phyloP scores from a whole-genome alignment of 2,329 filamentous ascomycete genomes.

The Periconia sp. region DNA sequence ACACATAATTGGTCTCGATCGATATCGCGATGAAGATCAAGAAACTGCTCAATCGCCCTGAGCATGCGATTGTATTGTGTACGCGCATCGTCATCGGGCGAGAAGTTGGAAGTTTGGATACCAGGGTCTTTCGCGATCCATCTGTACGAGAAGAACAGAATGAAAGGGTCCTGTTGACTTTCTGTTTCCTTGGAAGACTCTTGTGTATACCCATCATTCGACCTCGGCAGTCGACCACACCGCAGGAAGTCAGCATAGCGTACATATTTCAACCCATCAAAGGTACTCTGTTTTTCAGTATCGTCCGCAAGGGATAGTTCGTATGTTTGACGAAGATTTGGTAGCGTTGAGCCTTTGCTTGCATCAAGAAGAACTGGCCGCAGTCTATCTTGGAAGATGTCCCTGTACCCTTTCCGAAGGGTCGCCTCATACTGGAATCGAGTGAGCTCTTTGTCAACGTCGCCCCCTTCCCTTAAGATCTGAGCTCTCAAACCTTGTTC shows the following conservation, averaged over 20 bases:
- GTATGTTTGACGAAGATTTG: constrained; percentile 12
- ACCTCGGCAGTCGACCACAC: constrained; percentile 31
- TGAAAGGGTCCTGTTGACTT: constrained; percentile 17
- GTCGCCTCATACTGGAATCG: constrained; percentile 24
- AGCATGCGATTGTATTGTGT: constrained; percentile 45
- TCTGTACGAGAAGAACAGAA: constrained; percentile 47
- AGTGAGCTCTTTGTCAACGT: constrained; percentile 8
- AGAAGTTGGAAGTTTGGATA: constrained; percentile 1
- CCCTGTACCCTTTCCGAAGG: constrained; percentile 44
- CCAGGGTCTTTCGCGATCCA: constrained; percentile 33
- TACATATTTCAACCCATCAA: constrained; percentile 37
- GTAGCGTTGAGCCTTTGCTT: constrained; percentile 11
- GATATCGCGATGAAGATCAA: constrained; percentile 28
- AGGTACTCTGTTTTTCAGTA: constrained; percentile 23
- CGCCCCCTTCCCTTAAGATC: background rate
- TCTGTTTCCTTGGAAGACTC: constrained; percentile 4
- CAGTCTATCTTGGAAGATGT: constrained; percentile 47
- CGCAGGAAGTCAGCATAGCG: constrained; percentile 33
- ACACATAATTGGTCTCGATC: constrained; percentile 18
- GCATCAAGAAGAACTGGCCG: constrained; percentile 38
- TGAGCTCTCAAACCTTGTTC: constrained; percentile 27
- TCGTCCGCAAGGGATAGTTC: constrained; percentile 19
- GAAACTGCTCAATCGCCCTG: constrained; percentile 33
- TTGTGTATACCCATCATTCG: constrained; percentile 21
- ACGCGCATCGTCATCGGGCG: constrained; percentile 36